phyloP scores from a whole-genome alignment of 108 stramenopile genomes.

The Cylindrotheca fusiformis region DNA sequence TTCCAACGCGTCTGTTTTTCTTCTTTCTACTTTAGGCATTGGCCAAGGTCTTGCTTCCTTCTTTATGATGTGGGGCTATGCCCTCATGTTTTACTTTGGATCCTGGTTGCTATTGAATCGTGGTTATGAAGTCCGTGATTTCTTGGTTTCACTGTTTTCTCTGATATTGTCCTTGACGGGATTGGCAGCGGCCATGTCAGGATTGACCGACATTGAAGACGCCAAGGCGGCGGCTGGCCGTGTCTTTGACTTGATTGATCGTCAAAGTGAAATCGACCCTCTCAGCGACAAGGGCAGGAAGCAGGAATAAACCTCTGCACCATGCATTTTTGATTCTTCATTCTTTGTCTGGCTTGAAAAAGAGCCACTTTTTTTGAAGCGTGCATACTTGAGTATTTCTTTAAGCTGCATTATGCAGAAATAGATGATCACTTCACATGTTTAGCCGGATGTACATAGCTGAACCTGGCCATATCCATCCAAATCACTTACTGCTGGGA shows the following conservation, averaged over 20 bases:
- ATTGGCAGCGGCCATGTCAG: slow-evolving; percentile 41
- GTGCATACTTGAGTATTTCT: too few species aligned
- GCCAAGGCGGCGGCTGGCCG: slow-evolving; percentile 43
- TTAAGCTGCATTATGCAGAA: too few species aligned
- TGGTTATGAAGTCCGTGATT: slow-evolving; percentile 34
- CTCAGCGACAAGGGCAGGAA: slow-evolving; percentile 46
- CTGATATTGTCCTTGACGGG: slow-evolving; percentile 59
- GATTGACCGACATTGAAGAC: slow-evolving; percentile 39
- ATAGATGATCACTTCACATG: too few species aligned
- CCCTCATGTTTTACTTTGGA: slow-evolving; percentile 60
- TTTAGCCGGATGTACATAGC: too few species aligned
- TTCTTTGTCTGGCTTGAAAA: too few species aligned
- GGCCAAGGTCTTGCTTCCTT: slow-evolving; percentile 28
- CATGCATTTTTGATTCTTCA: too few species aligned
- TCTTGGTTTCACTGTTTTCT: slow-evolving; percentile 55
- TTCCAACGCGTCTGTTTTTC: neutral
- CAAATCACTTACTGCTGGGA: too few species aligned
- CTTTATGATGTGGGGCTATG: slow-evolving; percentile 41
- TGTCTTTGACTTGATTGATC: slow-evolving; percentile 47
- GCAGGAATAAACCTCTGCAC: slow-evolving; percentile 1
- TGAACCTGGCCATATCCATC: too few species aligned
- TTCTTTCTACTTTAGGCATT: neutral
- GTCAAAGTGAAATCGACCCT: slow-evolving; percentile 43
- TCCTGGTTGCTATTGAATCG: slow-evolving; percentile 39
- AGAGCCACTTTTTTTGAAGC: too few species aligned